These are phyloP conservation scores for Spongospora subterranea DNA, from an alignment of 208 protist genomes.

Conservation along the genomic window DNA sequence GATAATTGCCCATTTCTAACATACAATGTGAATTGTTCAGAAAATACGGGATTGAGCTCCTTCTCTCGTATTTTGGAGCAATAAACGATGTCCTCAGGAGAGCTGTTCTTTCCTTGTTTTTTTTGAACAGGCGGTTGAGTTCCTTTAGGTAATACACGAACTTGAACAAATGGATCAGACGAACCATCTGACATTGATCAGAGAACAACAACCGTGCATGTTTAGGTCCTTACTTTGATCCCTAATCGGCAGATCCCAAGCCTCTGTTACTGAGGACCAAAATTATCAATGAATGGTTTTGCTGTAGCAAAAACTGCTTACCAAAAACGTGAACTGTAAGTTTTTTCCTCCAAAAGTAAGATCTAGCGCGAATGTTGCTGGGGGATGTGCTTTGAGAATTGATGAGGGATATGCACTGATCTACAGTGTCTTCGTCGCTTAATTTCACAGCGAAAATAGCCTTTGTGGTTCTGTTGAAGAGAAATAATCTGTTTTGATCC, in stretches of 20 bases:
- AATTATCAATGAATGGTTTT: background rate
- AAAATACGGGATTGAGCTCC: slow-evolving; percentile 34
- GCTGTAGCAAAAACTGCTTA: background rate
- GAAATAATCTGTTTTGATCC: background rate
- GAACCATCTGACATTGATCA: background rate
- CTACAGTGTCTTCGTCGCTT: slow-evolving; percentile 16
- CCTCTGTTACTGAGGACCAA: background rate
- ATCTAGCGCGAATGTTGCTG: background rate
- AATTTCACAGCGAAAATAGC: background rate
- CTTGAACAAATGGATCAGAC: background rate
- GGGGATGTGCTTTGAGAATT: background rate
- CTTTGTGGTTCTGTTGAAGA: background rate
- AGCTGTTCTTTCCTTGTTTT: background rate
- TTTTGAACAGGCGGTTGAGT: background rate
- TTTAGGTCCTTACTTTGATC: background rate
- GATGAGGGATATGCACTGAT: slow-evolving; percentile 10
- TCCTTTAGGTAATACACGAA: background rate
- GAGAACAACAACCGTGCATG: background rate
- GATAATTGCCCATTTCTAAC: background rate
- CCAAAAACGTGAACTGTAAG: slow-evolving; percentile 39
- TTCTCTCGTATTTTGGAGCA: background rate
- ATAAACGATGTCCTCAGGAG: background rate
- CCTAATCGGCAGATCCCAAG: background rate
- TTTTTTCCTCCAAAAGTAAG: slow-evolving; percentile 15
- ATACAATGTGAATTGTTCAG: slow-evolving; percentile 36